These are phyloP conservation scores for Calycina herbarum DNA, from an alignment of 2,329 filamentous ascomycete species.

Conservation along the genomic window DNA sequence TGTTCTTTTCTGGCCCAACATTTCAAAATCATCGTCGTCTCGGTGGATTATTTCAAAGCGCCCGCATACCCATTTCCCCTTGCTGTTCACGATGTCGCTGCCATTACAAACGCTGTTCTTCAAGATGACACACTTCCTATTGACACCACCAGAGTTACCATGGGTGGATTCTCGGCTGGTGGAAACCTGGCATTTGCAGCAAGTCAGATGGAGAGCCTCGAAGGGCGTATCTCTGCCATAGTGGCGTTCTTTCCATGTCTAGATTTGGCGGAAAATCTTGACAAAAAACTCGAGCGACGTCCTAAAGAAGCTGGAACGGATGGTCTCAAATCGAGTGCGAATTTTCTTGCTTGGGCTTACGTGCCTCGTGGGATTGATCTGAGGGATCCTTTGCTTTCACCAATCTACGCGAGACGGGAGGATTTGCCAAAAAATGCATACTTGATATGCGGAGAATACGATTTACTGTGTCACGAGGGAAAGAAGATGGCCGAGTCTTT, in stretches of 20 bases:
- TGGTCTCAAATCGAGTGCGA: slow-evolving; percentile 14
- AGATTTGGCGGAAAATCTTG: slow-evolving; percentile 39
- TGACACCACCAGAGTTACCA: slow-evolving; percentile 42
- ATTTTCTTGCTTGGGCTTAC: slow-evolving; percentile 26
- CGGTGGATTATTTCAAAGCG: slow-evolving; percentile 51
- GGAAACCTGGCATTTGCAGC: slow-evolving; percentile 47
- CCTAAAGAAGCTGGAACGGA: slow-evolving; percentile 28
- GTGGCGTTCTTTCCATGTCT: slow-evolving; percentile 47
- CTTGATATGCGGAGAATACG: slow-evolving; percentile 27
- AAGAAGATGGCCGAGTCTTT: slow-evolving; percentile 24
- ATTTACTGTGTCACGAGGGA: slow-evolving; percentile 30
- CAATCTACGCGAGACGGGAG: slow-evolving; percentile 21
- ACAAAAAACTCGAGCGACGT: slow-evolving; percentile 33
- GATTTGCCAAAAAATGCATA: slow-evolving; percentile 23
- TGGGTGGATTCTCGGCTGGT: slow-evolving; percentile 52
- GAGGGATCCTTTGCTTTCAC: slow-evolving; percentile 26
- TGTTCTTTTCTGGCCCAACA: slow-evolving; percentile 44
- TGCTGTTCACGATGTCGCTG: slow-evolving; percentile 46
- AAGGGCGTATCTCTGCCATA: slow-evolving; percentile 36
- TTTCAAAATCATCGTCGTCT: slow-evolving; percentile 45
- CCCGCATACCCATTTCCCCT: slow-evolving; percentile 47
- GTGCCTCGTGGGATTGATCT: slow-evolving; percentile 21
- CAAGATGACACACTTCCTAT: slow-evolving; percentile 46
- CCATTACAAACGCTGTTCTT: slow-evolving; percentile 44
- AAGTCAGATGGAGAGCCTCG: slow-evolving; percentile 41